Conservation (phyloP, 495 filamentous ascomycete species). For the Penicillium herquei region DNA sequence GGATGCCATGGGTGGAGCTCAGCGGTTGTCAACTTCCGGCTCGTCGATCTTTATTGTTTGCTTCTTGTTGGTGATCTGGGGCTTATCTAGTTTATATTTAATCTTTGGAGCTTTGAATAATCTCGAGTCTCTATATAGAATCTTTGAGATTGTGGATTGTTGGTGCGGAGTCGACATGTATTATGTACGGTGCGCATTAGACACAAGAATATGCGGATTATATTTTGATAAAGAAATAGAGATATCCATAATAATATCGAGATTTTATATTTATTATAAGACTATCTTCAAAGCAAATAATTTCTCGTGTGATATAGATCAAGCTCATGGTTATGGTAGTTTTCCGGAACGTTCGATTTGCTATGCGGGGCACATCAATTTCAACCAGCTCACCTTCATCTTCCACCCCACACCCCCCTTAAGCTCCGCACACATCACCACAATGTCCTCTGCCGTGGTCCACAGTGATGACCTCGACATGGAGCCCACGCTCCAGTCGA, state of each 20-base stretch:
- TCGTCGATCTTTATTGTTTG: neutral
- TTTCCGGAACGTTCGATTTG: constrained; percentile 37
- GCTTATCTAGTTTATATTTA: neutral
- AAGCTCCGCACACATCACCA: constrained; percentile 16
- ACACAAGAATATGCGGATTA: no score
- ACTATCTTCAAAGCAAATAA: neutral
- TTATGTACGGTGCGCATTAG: no score
- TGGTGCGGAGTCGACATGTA: no score
- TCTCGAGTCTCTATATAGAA: no score
- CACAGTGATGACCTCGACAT: constrained; percentile 74
- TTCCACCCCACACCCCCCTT: constrained; percentile 4
- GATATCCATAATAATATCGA: no score
- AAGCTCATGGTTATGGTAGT: neutral
- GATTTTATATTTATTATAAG: neutral
- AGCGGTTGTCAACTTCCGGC: neutral
- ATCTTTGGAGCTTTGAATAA: no score
- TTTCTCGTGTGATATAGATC: neutral
- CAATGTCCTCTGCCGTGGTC: constrained; percentile 64
- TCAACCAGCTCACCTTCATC: constrained; percentile 16
- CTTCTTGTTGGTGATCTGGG: neutral
- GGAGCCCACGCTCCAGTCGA: constrained; percentile 90
- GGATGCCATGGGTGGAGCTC: constrained; percentile 32
- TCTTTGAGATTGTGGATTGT: no score
- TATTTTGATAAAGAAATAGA: no score
- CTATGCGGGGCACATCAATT: constrained; percentile 36